Conservation (phyloP, 2,329 filamentous ascomycete species). For the Penicillium sp. region DNA sequence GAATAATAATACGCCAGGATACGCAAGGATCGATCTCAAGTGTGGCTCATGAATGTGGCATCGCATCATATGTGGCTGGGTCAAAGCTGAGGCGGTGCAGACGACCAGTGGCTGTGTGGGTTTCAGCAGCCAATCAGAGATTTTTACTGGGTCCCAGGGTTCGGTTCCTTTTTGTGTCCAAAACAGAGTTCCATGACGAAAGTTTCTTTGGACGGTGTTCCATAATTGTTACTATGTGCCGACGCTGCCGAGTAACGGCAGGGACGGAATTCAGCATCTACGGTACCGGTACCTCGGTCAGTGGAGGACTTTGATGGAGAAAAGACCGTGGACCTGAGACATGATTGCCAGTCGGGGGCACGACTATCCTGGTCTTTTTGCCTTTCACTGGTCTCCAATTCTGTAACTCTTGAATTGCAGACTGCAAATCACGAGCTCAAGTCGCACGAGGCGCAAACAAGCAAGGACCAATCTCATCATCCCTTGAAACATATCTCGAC, state of each 20-base stretch:
- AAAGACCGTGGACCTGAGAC: slow-evolving; percentile 1
- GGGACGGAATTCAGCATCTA: not conserved
- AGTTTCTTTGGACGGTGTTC: not conserved
- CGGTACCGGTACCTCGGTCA: not conserved
- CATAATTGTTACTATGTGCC: not conserved
- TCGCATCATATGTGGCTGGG: slow-evolving; percentile 9
- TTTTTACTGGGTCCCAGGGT: not conserved
- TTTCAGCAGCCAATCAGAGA: not conserved
- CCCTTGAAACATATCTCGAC: not conserved
- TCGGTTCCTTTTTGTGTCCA: not conserved
- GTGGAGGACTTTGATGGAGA: not conserved
- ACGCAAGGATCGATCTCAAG: slow-evolving; percentile 8
- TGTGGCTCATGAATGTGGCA: slow-evolving; percentile 7
- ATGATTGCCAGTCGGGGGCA: not conserved
- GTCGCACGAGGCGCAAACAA: slow-evolving; percentile 2
- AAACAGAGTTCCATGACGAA: slow-evolving; percentile 2
- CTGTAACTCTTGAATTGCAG: slow-evolving; percentile 3
- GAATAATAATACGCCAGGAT: not conserved
- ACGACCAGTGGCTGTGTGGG: not conserved
- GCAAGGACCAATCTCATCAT: not conserved
- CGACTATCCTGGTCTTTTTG: not conserved
- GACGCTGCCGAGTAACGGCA: slow-evolving; percentile 5
- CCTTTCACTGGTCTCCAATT: not conserved
- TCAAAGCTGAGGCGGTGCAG: not conserved
- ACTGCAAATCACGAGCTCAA: not conserved